Base-by-base conservation (phyloP, 331 rosid genomes). In the Acacia concinna region DNA sequence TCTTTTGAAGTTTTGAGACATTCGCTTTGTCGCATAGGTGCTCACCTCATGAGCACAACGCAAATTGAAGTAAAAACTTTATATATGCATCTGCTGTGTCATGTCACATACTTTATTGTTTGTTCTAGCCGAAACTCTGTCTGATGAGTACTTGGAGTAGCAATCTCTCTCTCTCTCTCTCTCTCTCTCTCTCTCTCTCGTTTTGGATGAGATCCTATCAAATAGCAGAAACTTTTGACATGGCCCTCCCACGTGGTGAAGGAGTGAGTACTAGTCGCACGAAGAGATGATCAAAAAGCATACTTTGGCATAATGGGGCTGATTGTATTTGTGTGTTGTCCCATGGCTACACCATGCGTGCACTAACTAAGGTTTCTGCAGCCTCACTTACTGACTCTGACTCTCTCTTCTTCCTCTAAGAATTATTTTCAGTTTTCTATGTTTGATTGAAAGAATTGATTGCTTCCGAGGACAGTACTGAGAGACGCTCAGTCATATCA, bases 221-320 rank as follows among this genome's bases (percentile, higher is more conserved):
- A 76, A 69, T 57, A 56, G 30, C 41, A 84, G 75, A 72, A 47
- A 77, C 71, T 77, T 80, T 52, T 84, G 82, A 18, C 75, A 59
- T 73, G 76, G 83, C 83, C 83, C 46, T 56, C 75, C 72, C 87
- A 81, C 85, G 74, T 84, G 87, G 47, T 27, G 65, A 38, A 68
- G 76, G 67, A 49, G 72, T 76, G 27, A 71, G 30, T 52, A 46
- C 64, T 65, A 75, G 63, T 44, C 21, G 18, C 81, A 32, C 12
- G 56, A 52, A 77, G 44, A 81, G 77, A 76, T 51, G 9, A 65
- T 46, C 52, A 75, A 35, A 72, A 59, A 49, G 73, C 15, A 41
- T 37, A 71, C 44, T 81, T 73, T 40, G 54, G 69, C 75, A 74
- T 81, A 86, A 68, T 71, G 27, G 78, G 64, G 75, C n/a, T n/a